phyloP scores from a whole-genome alignment of 2,329 filamentous ascomycete species.

The Alternaria dauci region DNA sequence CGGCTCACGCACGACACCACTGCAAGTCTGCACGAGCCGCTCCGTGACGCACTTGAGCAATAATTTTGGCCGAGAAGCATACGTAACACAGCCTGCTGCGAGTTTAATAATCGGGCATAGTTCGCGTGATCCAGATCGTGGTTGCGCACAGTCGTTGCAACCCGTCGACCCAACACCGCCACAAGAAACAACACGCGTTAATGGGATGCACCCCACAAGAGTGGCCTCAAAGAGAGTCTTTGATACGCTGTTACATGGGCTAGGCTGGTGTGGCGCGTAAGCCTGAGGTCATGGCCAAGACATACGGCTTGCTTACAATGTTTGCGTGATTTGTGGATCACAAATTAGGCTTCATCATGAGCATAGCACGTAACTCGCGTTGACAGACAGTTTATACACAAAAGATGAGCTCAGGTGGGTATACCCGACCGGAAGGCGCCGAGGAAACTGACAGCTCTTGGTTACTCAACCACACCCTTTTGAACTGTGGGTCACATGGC shows the following conservation, averaged over 20 bases:
- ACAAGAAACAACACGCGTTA: background rate
- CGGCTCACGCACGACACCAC: slow-evolving; percentile 1
- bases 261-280: slow-evolving; percentile 2
- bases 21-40: background rate
- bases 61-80: background rate
- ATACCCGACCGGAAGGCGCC: background rate
- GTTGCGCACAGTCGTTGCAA: background rate
- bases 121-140: too few relatives aligned
- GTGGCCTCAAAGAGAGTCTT: background rate
- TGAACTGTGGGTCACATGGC: background rate
- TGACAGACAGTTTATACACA: background rate
- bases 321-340: background rate
- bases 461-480: slow-evolving; percentile 4
- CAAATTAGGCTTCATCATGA: background rate
- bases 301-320: slow-evolving; percentile 18
- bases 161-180: background rate
- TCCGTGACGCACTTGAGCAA: background rate
- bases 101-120: background rate
- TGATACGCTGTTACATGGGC: background rate
- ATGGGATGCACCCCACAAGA: background rate
- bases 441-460: background rate
- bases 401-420: too few relatives aligned
- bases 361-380: background rate
- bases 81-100: background rate
- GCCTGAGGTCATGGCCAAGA: slow-evolving; percentile 14